Evolutionary conservation across 1,284 basidiomycete species (phyloP), one percentile per base, ranked within the genome.

Genomic region (Rhizoctonia solani): DNA sequence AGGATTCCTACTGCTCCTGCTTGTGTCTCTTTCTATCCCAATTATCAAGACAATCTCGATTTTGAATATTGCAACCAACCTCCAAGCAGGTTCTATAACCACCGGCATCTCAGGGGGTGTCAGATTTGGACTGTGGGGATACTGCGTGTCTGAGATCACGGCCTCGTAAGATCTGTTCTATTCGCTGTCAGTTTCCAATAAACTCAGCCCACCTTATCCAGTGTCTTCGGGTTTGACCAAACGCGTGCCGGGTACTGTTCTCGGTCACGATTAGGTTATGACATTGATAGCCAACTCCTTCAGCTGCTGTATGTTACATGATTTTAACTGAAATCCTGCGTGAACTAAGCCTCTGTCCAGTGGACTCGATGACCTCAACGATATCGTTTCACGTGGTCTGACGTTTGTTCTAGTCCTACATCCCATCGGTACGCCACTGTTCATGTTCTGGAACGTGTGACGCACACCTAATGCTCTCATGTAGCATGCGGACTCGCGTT

Each of bases 71-170:
- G 72, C 77, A n/a, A 79, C 78, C 11, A 73, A 78, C 54, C 73
- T 77, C n/a, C 54, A 52, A 11, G 53, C 66, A 25, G 68, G 68
- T 25, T 74, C 81, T 50, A 70, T 81, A 34, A 71, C 77, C 63
- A 75, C 78, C 53, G 74, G 74, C 29, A 80, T 79, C 21, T 74
- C 69, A 23, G 81, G 75, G 16, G 74, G 73, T 49, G 81, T 80
- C 69, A 76, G 75, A 46, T 84, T 86, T 74, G 84, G 85, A 67
- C 79, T 85, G 63, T 87, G 81, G 81, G 85, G 86, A 37, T 87
- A 85, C 73, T 87, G 85, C 74, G 75, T 79, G 32, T 81, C 81
- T 41, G 76, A 76, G 16, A 72, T 83, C 66, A 75, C 81, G 25
- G 76, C 81, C 72, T 54, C 54, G 72, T 69, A 54, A 61, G 70